Conservation (phyloP, 306 rosid genomes). For the Carpinus viminea region DNA sequence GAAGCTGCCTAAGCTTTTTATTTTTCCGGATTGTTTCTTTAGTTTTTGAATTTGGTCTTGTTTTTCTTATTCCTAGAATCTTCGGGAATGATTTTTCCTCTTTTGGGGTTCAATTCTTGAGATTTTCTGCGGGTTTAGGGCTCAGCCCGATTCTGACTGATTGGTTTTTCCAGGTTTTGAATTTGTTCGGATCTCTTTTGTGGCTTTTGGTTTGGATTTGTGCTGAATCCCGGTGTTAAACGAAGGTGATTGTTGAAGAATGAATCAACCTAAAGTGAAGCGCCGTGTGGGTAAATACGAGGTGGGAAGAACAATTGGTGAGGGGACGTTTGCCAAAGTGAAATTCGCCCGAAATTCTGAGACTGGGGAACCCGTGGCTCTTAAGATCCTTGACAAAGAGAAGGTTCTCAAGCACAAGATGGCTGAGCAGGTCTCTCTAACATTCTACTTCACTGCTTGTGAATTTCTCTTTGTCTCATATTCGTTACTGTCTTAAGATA, state of each 20-base stretch:
- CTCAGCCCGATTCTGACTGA: background rate
- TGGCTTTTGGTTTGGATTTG: background rate
- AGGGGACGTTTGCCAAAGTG: slow-evolving; percentile 97
- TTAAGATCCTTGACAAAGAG: slow-evolving; percentile 94
- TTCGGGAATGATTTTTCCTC: too few relatives aligned
- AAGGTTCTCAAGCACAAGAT: slow-evolving; percentile 97
- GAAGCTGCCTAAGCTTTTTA: background rate
- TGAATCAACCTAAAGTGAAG: slow-evolving; percentile 83
- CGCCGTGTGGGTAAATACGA: slow-evolving; percentile 92
- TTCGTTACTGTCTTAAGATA: too few relatives aligned
- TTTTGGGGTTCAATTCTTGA: background rate
- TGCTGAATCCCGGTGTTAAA: background rate
- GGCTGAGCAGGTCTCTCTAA: slow-evolving; percentile 82
- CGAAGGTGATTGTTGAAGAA: slow-evolving; percentile 25
- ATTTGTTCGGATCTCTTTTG: background rate
- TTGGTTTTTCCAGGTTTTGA: background rate
- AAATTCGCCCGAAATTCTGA: slow-evolving; percentile 84
- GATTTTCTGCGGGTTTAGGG: background rate
- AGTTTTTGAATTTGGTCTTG: background rate
- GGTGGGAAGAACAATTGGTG: slow-evolving; percentile 95
- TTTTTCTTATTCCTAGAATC: too few relatives aligned
- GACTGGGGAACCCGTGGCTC: slow-evolving; percentile 74
- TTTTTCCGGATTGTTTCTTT: background rate
- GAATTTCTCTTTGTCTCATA: background rate
- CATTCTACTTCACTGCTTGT: background rate